Conservation (phyloP, 495 filamentous ascomycete genomes). For the Rhypophila decipiens region DNA sequence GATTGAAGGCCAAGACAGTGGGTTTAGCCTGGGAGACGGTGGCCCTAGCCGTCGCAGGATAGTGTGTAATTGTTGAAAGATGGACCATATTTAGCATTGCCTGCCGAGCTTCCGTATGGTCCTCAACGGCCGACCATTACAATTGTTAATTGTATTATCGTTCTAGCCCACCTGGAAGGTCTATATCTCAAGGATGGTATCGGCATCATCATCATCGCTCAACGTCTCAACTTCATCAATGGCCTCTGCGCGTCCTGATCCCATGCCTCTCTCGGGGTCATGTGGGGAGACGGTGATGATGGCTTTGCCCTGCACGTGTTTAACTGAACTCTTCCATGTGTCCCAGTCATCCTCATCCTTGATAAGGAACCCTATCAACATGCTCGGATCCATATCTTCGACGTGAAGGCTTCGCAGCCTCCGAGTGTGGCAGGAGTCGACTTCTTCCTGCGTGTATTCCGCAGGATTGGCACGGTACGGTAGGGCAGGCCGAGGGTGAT, state of each 20-base stretch:
- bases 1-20: no score
- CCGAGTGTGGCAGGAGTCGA: slow-evolving; percentile 81
- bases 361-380: slow-evolving; percentile 96
- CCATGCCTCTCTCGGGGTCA: slow-evolving; percentile 51
- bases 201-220: slow-evolving; percentile 57
- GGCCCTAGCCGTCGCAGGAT: no score
- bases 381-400: slow-evolving; percentile 95
- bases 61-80: no score
- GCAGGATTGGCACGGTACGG: slow-evolving; percentile 45
- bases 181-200: slow-evolving; percentile 30
- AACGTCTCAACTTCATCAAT: slow-evolving; percentile 87
- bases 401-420: slow-evolving; percentile 76
- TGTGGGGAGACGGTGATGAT: slow-evolving; percentile 74
- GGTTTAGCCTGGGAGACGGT: no score
- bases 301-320: slow-evolving; percentile 66
- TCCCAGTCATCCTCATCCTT: slow-evolving; percentile 75
- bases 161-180: no score
- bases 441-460: slow-evolving; percentile 61
- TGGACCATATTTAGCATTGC: no score
- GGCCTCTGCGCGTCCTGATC: slow-evolving; percentile 58
- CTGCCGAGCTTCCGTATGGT: no score
- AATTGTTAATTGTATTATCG: no score
- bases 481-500: slow-evolving; percentile 65
- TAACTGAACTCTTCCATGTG: slow-evolving; percentile 66
- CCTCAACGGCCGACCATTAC: no score